These are phyloP conservation scores for Camellia japonica DNA, from an alignment of 148 eudicot genomes.

Conservation along the genomic window DNA sequence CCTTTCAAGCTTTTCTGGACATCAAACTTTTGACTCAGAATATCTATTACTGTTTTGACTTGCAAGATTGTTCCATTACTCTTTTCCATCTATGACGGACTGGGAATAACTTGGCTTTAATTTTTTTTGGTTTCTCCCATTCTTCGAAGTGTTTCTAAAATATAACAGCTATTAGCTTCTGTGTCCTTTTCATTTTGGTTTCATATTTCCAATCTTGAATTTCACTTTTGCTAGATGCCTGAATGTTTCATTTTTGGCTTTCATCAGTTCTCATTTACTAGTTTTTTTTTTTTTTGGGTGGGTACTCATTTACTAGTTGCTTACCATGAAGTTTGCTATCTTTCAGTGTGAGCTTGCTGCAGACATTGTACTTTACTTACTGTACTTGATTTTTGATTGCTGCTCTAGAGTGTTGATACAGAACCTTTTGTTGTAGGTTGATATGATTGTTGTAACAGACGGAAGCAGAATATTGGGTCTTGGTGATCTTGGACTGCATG, in stretches of 20 bases:
- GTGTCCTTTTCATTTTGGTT: not conserved
- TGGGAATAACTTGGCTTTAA: not conserved
- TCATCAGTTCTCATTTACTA: constrained; percentile 5
- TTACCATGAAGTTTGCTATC: not conserved
- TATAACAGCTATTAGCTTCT: not conserved
- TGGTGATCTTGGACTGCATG: constrained; percentile 95
- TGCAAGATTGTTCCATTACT: no score
- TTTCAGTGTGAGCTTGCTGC: not conserved
- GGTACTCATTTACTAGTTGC: constrained; percentile 1
- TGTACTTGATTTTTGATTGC: not conserved
- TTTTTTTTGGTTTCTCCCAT: not conserved
- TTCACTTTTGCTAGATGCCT: not conserved
- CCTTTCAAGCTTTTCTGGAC: no score
- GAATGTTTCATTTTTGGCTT: constrained; percentile 3
- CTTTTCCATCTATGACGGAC: no score
- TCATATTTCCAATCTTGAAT: not conserved
- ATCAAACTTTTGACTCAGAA: no score
- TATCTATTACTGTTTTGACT: no score
- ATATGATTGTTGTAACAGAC: constrained; percentile 99
- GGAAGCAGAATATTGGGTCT: constrained; percentile 98
- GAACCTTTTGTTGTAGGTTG: constrained; percentile 58
- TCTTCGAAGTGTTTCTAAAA: not conserved
- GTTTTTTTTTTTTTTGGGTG: no score
- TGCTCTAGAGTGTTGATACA: constrained; percentile 1
- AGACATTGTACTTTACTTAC: not conserved